Base-by-base conservation (phyloP, 2,329 filamentous ascomycete species). In the Scedosporium apiospermum region DNA sequence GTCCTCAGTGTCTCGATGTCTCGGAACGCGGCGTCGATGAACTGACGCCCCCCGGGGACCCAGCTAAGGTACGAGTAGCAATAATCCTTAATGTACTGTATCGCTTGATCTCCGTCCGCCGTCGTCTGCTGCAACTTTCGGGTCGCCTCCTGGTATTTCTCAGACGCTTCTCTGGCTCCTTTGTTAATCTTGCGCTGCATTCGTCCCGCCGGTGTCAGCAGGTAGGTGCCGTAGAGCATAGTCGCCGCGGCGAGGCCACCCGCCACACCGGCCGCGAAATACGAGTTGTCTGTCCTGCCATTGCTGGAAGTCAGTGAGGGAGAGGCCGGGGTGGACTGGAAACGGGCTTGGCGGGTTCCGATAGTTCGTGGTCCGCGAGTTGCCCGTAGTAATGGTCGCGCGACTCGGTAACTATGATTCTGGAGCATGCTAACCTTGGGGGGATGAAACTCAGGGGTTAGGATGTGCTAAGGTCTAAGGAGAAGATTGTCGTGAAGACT, bases 1-100 rank as follows among this genome's bases (percentile, higher is more conserved):
- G 83, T 74, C 55, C 85, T 82, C 34, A 92, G 79, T 38, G 80
- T 83, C 58, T 91, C 88, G 53, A 90, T 77, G 67, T 91, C 88
- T 26, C 88, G 78, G 73, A 92, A 93, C 0, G 83, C 84, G 1
- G 78, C 74, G 69, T 92, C 87, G 58, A 92, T 83, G 68, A 89
- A 90, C 57, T 79, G 75, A 34, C 82, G 82, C 2, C 86, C 88
- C 12, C 89, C 89, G 0, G 89, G 89, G 34, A 93, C 82, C 79
- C 88, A 90, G 2, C 77, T 78, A 2, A 88, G 87, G 69, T 92
- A 92, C 26, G 85, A 85, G 70, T 84, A 85, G 30, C 85, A 84
- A 12, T 87, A 85, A 63, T 85, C 77, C 68, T 85, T 85, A 64
- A 92, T 81, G 76, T 82, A 87, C 64, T 81, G 74, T 46, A 90